phyloP scores from a whole-genome alignment of 1,284 basidiomycete genomes.

The Ganoderma leucocontextum region DNA sequence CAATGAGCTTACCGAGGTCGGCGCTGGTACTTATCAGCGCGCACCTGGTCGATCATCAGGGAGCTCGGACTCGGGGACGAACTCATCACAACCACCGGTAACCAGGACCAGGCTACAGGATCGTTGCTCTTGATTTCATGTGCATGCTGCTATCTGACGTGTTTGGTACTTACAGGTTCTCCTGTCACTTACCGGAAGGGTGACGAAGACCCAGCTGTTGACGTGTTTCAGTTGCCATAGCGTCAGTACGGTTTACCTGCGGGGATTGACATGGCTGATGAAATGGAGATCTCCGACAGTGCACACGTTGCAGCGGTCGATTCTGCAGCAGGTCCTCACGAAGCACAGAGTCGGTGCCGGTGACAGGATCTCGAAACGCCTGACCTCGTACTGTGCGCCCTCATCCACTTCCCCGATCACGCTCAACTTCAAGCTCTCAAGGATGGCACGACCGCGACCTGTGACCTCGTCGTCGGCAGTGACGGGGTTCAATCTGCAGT shows the following conservation, averaged over 20 bases:
- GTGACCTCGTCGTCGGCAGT: constrained; percentile 60
- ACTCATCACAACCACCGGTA: constrained; percentile 17
- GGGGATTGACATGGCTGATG: too few relatives aligned
- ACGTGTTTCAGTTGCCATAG: not conserved
- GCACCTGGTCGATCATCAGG: constrained; percentile 34
- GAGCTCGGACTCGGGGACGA: constrained; percentile 35
- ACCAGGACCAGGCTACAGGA: not conserved
- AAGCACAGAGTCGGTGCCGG: not conserved
- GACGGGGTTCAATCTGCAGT: constrained; percentile 58
- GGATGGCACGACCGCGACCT: constrained; percentile 54
- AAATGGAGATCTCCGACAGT: not conserved
- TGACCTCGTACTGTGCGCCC: constrained; percentile 53
- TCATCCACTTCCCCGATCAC: constrained; percentile 37
- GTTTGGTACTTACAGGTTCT: not conserved
- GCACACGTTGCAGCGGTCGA: constrained; percentile 4
- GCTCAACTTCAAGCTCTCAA: constrained; percentile 56
- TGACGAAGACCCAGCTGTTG: not conserved
- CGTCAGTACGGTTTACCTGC: not conserved
- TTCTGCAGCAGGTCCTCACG: not conserved
- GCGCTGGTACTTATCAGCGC: constrained; percentile 50
- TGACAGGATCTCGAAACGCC: constrained; percentile 51
- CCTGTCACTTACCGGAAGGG: not conserved
- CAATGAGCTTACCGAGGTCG: constrained; percentile 47
- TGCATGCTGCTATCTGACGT: not conserved
- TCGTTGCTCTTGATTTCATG: not conserved